These are phyloP conservation scores for Cydonia oblonga DNA, from an alignment of 331 rosid genomes.

Conservation along the genomic window DNA sequence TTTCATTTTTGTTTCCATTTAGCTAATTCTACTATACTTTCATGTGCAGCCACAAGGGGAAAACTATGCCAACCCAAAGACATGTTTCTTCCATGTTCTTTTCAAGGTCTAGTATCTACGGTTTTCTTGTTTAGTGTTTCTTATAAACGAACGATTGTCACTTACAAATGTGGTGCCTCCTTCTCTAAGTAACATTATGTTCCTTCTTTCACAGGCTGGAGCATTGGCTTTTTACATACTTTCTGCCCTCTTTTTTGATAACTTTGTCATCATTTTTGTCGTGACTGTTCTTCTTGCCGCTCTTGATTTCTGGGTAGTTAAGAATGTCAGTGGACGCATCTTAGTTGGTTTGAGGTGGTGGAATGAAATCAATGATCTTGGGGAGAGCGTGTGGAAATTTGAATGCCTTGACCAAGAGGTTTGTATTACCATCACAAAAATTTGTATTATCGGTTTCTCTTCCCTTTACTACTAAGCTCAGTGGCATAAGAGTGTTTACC, in stretches of 20 bases:
- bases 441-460: not conserved
- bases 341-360: conserved; percentile 98
- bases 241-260: conserved; percentile 64
- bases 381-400: conserved; percentile 96
- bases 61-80: conserved; percentile 82
- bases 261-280: conserved; percentile 88
- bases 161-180: not conserved
- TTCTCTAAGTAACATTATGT: not conserved
- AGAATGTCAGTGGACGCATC: conserved; percentile 93
- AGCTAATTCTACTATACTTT: conserved; percentile 9
- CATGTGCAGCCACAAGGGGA: conserved; percentile 61
- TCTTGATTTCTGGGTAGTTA: conserved; percentile 95
- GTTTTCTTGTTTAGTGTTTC: not conserved
- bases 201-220: conserved; percentile 47
- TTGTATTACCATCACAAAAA: conserved; percentile 2
- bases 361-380: conserved; percentile 91
- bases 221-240: conserved; percentile 93
- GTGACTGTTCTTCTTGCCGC: conserved; percentile 91
- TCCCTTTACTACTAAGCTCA: not conserved
- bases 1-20: not conserved
- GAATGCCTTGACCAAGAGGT: conserved; percentile 98
- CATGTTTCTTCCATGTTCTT: conserved; percentile 82
- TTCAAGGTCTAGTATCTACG: conserved; percentile 53
- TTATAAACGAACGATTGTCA: not conserved
- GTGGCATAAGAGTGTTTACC: not conserved